Evolutionary conservation across 1,139 yeast genomes (phyloP), one percentile per base, ranked within the genome.

Genomic region (Geotrichum candidum): DNA sequence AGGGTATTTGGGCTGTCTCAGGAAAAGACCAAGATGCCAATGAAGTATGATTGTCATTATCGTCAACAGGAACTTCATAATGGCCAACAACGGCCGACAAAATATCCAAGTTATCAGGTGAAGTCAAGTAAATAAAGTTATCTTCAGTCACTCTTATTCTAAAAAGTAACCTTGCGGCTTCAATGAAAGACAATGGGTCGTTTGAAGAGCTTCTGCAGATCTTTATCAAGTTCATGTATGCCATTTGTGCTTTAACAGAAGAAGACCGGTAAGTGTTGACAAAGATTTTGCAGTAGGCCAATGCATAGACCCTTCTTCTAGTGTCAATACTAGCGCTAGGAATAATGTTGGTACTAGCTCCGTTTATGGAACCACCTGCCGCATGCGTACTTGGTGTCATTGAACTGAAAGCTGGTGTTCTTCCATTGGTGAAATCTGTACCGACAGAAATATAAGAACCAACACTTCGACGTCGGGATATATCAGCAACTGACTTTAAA

Each of bases 41-140:
- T n/a, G 56, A 51, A 27, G 22, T 55, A 15, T 46, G 45, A 6
- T 22, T 23, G 1, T 48, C 18, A 9, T 27, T 15, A 23, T 48
- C 57, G 0, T 56, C 62, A 11, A 41, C n/a, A 15, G 25, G 46
- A 15, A 51, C 22, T 18, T 56, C 38, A 65, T 83, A 81, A 66
- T 90, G 76, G 10, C 81, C 80, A 63, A 87, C 78, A 0, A 84
- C 80, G 2, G 84, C 80, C 1, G 90, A 82, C 31, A 87, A 73
- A 0, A 90, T 91, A 57, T 83, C 87, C 79, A 86, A 83, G 68
- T 87, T 90, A 1, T 74, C 73, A 2, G 90, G 88, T 15, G 78
- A 76, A 0, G 84, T 76, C 51, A 87, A 74, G 67, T 78, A 83
- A 1, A 87, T 72, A 48, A 72, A 74, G 13, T 78, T 78, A 46